phyloP scores from a whole-genome alignment of 257 asterid genomes.

The Ligustrum vulgare region DNA sequence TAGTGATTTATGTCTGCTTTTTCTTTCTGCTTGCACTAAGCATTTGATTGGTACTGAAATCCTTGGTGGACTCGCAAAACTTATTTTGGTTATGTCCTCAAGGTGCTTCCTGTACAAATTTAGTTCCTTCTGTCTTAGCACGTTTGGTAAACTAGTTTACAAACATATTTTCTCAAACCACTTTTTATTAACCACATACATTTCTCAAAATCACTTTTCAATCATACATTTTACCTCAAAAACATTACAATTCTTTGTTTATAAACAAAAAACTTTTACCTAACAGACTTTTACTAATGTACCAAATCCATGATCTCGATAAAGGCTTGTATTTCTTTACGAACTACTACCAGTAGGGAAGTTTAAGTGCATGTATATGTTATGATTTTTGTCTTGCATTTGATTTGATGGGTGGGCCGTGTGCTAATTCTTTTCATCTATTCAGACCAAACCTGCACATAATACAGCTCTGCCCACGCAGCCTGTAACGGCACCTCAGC shows the following conservation, averaged over 20 bases:
- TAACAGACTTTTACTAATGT: not conserved
- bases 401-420: not conserved
- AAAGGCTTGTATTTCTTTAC: not conserved
- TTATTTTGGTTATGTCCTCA: not conserved
- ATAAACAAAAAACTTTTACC: no score
- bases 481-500: conserved; percentile 59
- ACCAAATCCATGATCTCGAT: not conserved
- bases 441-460: conserved; percentile 53
- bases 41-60: not conserved
- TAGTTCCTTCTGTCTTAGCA: not conserved
- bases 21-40: conserved; percentile 5
- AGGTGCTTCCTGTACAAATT: not conserved
- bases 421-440: conserved; percentile 7
- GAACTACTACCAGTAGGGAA: not conserved
- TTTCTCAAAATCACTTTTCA: no score
- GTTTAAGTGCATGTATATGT: not conserved
- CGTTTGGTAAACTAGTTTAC: no score
- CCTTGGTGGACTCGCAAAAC: not conserved
- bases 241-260: no score
- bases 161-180: no score
- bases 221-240: no score
- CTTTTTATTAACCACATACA: no score
- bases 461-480: conserved; percentile 54
- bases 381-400: not conserved
- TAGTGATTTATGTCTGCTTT: not conserved